Conservation (phyloP, 148 eudicot species). For the Polygonum maritimum region DNA sequence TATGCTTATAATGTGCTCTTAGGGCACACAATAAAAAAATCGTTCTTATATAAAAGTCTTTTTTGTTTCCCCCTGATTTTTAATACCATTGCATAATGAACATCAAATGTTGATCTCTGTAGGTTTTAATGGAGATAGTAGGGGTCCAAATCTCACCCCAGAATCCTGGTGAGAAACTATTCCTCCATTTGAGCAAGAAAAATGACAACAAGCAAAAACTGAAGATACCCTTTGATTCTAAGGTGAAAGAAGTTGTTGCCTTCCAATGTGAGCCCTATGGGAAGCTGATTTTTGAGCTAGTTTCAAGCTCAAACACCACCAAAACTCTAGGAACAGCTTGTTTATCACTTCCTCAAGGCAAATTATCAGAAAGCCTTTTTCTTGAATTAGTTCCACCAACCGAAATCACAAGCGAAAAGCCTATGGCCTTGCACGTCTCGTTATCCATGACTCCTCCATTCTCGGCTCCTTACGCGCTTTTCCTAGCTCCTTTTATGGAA, state of each 20-base stretch:
- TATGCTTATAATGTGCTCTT: too few relatives aligned
- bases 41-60: too few relatives aligned
- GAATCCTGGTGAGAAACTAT: not conserved
- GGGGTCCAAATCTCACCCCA: conserved; percentile 2
- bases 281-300: conserved; percentile 11
- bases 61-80: not conserved
- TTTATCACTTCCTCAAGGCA: conserved; percentile 3
- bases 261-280: conserved; percentile 17
- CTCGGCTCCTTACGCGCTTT: not conserved
- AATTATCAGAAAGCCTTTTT: conserved; percentile 1
- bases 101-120: not conserved
- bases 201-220: conserved; percentile 1
- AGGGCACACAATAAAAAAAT: too few relatives aligned
- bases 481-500: not conserved
- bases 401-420: not conserved
- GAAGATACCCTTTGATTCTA: conserved; percentile 8
- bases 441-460: conserved; percentile 8
- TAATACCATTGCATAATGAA: not conserved
- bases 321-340: conserved; percentile 4
- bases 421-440: conserved; percentile 1
- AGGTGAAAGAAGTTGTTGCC: conserved; percentile 9
- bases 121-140: conserved; percentile 18
- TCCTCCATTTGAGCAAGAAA: conserved; percentile 10
- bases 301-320: not conserved
- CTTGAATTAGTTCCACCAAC: conserved; percentile 11